phyloP scores from a whole-genome alignment of 352 stramenopile genomes.

The Phytophthora boehmeriae region DNA sequence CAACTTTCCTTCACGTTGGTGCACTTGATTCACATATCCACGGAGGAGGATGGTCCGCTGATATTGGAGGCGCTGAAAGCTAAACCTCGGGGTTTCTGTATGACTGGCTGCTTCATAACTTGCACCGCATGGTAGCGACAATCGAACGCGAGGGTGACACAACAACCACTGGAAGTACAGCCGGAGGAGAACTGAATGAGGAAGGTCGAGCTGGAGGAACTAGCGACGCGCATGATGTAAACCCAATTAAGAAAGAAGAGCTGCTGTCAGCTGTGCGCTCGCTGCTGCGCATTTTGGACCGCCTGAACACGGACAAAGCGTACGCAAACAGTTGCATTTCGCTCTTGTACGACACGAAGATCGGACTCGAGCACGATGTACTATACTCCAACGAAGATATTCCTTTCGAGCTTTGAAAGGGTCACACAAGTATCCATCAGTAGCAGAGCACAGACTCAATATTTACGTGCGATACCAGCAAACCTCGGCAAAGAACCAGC shows the following conservation, averaged over 20 bases:
- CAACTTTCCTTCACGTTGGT: constrained; percentile 88
- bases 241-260: constrained; percentile 83
- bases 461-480: constrained; percentile 13
- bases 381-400: constrained; percentile 83
- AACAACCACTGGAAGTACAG: constrained; percentile 20
- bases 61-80: constrained; percentile 69
- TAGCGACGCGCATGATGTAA: constrained; percentile 79
- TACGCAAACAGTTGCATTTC: constrained; percentile 72
- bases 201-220: constrained; percentile 30
- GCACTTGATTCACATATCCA: constrained; percentile 79
- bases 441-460: constrained; percentile 27
- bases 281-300: constrained; percentile 76
- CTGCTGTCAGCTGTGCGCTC: constrained; percentile 77
- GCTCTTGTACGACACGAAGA: constrained; percentile 85
- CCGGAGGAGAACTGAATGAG: constrained; percentile 31
- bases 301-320: constrained; percentile 58
- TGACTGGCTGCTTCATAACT: constrained; percentile 88
- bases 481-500: constrained; percentile 17
- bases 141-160: constrained; percentile 66
- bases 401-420: constrained; percentile 74
- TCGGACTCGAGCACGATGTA: constrained; percentile 81
- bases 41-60: constrained; percentile 70
- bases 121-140: constrained; percentile 78
- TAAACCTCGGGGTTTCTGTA: constrained; percentile 84
- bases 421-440: constrained; percentile 18